Evolutionary conservation across 2,329 filamentous ascomycete species (phyloP), one percentile per base, ranked within the genome.

Genomic region (Cladophialophora yegresii): DNA sequence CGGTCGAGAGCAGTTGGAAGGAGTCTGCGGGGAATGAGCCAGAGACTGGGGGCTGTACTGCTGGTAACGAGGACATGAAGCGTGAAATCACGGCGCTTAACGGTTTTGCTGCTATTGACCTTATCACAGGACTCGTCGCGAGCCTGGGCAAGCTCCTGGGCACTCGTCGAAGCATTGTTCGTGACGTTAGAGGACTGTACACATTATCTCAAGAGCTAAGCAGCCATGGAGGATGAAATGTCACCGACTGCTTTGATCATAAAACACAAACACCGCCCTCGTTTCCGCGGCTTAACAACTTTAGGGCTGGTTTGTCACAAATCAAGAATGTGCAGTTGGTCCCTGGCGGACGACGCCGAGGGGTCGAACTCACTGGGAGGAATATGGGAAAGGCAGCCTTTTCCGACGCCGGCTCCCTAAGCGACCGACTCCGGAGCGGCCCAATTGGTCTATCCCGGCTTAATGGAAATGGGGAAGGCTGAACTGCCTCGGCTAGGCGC

Each of bases 1-100:
- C 78, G 70, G 92, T 91, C 47, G 91, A 84, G 0, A 97, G 84
- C 13, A 97, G 84, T 76, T 97, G 93, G 79, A 93, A 97, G 30
- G 90, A 85, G 73, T 96, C 92, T 63, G 89, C 86, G 0, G 89
- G 82, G 2, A 87, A 79, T 8, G 81, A 77, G 22, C 82, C 80
- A 16, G 88, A 87, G 26, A 91, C 76, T 16, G 88, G 86, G 26
- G 87, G 86, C 16, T 85, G 75, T 50, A 88, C 84, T 12, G 84
- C 74, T 53, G 82, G 75, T 51, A 82, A 81, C 2, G 81, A 75
- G 23, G 81, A 78, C 43, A 86, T 79, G 85, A 89, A 87, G 72
- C 77, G 77, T 66, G 73, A 69, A 36, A 61, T 61, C 10, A 54
- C 23, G 45, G 55, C 40, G 33, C 45, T 13, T 53, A 64, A 54